These are phyloP conservation scores for Reutealis trisperma DNA, from an alignment of 345 rosid species.

Conservation along the genomic window DNA sequence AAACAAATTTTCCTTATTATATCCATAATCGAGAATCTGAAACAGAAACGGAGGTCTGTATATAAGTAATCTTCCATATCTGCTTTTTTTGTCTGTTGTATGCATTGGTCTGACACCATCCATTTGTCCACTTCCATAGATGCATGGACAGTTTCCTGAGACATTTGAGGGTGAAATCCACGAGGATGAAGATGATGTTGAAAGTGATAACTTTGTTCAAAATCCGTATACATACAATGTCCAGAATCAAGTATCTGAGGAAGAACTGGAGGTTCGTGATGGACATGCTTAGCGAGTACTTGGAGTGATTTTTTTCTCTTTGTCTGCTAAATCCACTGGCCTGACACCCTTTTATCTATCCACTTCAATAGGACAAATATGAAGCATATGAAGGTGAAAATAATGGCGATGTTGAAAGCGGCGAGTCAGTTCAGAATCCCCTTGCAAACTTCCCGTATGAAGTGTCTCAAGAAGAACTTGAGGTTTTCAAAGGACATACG, in stretches of 20 bases:
- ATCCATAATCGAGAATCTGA: constrained; percentile 18
- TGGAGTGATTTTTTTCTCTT: background rate
- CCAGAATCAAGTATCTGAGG: constrained; percentile 23
- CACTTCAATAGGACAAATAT: constrained; percentile 1
- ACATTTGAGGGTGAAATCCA: constrained; percentile 23
- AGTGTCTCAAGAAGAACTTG: background rate
- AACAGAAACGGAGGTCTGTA: constrained; percentile 20
- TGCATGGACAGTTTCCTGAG: constrained; percentile 33
- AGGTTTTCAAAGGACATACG: background rate
- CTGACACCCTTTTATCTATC: background rate
- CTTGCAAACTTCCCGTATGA: constrained; percentile 24
- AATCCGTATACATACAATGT: constrained; percentile 17
- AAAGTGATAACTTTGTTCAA: constrained; percentile 21
- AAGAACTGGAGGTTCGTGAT: constrained; percentile 19
- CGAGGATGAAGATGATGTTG: constrained; percentile 30
- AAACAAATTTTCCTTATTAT: constrained; percentile 8
- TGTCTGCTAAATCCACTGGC: background rate
- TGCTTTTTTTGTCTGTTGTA: background rate
- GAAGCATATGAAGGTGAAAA: constrained; percentile 29
- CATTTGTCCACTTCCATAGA: background rate
- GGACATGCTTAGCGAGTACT: constrained; percentile 8
- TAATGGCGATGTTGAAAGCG: constrained; percentile 26
- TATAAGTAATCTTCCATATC: background rate
- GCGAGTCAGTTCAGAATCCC: constrained; percentile 17
- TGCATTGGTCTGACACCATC: background rate